These are phyloP conservation scores for Przewalskia tangutica DNA, from an alignment of 257 asterid species.

Conservation along the genomic window DNA sequence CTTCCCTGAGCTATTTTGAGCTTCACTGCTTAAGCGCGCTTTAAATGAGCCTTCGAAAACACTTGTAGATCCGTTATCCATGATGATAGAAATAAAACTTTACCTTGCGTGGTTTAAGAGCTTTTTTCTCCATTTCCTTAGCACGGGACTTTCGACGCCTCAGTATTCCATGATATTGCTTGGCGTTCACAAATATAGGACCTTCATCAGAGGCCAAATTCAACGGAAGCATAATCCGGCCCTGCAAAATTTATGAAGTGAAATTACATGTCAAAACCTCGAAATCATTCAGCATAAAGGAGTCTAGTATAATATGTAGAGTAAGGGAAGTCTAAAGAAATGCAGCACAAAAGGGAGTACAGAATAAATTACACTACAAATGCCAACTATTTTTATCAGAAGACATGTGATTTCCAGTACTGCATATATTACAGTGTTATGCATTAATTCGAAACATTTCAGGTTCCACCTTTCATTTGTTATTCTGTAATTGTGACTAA, in stretches of 20 bases:
- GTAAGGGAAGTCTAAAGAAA: neutral
- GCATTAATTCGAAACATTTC: neutral
- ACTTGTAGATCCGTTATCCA: neutral
- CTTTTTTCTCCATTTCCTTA: conserved; percentile 37
- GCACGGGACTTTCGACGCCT: conserved; percentile 75
- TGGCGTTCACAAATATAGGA: conserved; percentile 65
- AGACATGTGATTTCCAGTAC: neutral
- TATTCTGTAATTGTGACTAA: neutral
- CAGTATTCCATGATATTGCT: conserved; percentile 72
- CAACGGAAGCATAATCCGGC: conserved; percentile 69
- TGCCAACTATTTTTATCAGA: neutral
- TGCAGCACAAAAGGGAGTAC: neutral
- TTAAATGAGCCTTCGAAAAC: too few species aligned
- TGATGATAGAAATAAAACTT: neutral
- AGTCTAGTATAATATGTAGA: neutral
- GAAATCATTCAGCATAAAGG: neutral
- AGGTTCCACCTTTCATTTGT: neutral
- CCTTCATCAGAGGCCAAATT: conserved; percentile 42
- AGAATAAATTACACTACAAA: neutral
- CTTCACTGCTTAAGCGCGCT: too few species aligned
- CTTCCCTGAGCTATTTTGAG: too few species aligned
- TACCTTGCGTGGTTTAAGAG: conserved; percentile 50
- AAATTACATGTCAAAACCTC: neutral
- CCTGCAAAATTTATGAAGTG: conserved; percentile 22
- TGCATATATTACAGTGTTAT: neutral